phyloP scores from a whole-genome alignment of 495 filamentous ascomycete species.

The Neurospora discreta region DNA sequence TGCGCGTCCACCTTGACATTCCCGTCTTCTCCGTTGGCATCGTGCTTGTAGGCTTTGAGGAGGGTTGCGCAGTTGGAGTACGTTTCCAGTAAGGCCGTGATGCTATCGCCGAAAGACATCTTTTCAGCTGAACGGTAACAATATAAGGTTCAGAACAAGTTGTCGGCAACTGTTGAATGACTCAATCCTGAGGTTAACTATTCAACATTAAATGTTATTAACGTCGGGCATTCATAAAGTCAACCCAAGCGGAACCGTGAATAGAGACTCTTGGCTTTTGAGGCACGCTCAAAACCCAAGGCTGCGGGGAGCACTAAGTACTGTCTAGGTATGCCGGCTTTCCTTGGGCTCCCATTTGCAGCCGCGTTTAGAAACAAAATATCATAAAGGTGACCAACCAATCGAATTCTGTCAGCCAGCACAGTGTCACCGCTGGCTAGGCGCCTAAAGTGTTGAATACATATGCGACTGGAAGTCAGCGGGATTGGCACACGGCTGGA shows the following conservation, averaged over 20 bases:
- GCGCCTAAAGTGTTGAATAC: not conserved
- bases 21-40: conserved; percentile 1
- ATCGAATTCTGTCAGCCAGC: not conserved
- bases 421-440: not conserved
- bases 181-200: not conserved
- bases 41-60: conserved; percentile 17
- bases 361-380: not conserved
- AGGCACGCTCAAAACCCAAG: not conserved
- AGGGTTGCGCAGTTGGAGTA: conserved; percentile 27
- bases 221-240: not conserved
- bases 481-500: not conserved
- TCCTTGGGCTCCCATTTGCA: not conserved
- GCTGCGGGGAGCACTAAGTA: not conserved
- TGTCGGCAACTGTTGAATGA: not conserved
- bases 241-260: not conserved
- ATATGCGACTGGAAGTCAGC: not conserved
- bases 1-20: conserved; percentile 21
- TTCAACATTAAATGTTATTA: not conserved
- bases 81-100: conserved; percentile 20
- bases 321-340: not conserved
- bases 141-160: not conserved
- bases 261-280: not conserved
- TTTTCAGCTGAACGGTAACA: not conserved
- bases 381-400: not conserved
- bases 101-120: conserved; percentile 22